Conservation (phyloP, 2,329 filamentous ascomycete species). For the Sclerotinia sclerotiorum region DNA sequence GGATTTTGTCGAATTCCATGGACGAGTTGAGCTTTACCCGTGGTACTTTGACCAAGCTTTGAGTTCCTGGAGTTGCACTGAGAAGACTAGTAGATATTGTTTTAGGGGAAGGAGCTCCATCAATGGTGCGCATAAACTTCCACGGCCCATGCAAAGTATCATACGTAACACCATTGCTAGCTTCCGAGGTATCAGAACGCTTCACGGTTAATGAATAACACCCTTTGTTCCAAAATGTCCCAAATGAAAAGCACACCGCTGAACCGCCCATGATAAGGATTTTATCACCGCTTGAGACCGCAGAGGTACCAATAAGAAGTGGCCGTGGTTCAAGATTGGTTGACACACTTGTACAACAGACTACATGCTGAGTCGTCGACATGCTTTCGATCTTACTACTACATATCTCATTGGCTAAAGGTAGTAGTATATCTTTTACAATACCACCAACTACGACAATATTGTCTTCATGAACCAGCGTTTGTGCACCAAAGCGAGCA, state of each 20-base stretch:
- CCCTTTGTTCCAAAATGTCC: constrained; percentile 75
- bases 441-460: constrained; percentile 49
- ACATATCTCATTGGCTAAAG: constrained; percentile 52
- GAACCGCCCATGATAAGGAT: constrained; percentile 74
- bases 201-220: constrained; percentile 31
- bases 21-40: constrained; percentile 52
- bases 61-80: not conserved
- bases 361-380: not conserved
- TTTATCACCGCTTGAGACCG: constrained; percentile 48
- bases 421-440: constrained; percentile 45
- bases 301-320: constrained; percentile 69
- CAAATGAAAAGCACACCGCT: constrained; percentile 88
- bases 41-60: constrained; percentile 45
- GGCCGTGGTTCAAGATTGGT: constrained; percentile 50
- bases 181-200: not conserved
- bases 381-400: not conserved
- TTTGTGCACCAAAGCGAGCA: constrained; percentile 48
- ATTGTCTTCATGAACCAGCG: constrained; percentile 37
- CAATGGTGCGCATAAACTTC: constrained; percentile 32
- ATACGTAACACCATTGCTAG: not conserved
- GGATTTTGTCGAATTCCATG: constrained; percentile 59
- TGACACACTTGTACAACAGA: not conserved
- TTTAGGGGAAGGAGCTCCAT: constrained; percentile 13
- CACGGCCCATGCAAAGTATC: constrained; percentile 23
- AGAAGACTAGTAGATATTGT: not conserved